Conservation (phyloP, 164 flowering plant species). For the Vitis cinerea region DNA sequence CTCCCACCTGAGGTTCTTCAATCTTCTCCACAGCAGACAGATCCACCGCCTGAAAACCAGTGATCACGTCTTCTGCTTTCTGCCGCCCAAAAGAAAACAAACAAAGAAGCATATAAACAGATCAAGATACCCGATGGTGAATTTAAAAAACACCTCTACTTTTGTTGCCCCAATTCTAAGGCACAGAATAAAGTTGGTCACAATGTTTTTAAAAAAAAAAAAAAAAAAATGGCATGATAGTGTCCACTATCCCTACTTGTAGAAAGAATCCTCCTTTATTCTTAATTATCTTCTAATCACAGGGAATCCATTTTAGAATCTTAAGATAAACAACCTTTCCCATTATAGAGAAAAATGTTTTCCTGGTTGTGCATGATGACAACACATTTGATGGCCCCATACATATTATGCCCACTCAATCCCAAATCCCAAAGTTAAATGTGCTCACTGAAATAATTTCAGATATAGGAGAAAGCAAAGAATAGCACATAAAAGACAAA, state of each 20-base stretch:
- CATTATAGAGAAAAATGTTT: not conserved
- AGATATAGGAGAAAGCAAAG: not conserved
- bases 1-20: not conserved
- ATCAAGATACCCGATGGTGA: not conserved
- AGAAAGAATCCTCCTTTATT: not conserved
- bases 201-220: not conserved
- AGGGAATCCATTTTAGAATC: constrained; percentile 7
- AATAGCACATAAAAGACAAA: constrained; percentile 5
- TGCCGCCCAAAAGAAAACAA: constrained; percentile 8
- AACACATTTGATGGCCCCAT: not conserved
- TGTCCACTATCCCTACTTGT: not conserved
- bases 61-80: constrained; percentile 25
- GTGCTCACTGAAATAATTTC: no score
- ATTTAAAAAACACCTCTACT: no score
- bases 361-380: not conserved
- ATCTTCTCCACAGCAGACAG: constrained; percentile 12
- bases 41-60: constrained; percentile 18
- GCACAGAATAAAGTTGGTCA: constrained; percentile 7
- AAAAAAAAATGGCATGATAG: not conserved
- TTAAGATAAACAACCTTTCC: not conserved
- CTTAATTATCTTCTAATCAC: not conserved
- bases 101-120: not conserved
- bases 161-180: not conserved
- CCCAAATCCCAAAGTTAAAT: not conserved
- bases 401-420: no score